These are phyloP conservation scores for Podaxis sp. DNA, from an alignment of 768 basidiomycete species.

Conservation along the genomic window DNA sequence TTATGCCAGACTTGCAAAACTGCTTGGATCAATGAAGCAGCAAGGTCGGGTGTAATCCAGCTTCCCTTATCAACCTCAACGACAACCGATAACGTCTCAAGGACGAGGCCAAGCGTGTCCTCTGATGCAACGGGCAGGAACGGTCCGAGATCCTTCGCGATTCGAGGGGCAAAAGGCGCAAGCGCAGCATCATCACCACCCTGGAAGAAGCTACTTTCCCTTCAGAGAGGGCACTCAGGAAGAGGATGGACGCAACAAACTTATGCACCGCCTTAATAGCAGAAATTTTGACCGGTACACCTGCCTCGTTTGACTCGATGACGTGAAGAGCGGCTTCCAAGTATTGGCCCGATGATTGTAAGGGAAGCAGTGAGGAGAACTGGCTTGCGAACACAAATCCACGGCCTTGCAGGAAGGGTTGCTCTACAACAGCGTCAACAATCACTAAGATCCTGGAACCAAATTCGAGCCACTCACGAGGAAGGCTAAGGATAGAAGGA, in stretches of 20 bases:
- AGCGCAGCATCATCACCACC: constrained; percentile 60
- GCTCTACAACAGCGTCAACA: constrained; percentile 44
- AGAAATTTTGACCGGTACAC: constrained; percentile 89
- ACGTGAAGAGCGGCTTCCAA: constrained; percentile 84
- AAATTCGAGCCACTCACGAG: constrained; percentile 43
- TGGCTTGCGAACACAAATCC: constrained; percentile 94
- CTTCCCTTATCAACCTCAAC: constrained; percentile 69
- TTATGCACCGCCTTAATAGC: constrained; percentile 93
- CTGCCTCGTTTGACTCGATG: constrained; percentile 67
- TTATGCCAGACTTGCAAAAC: constrained; percentile 82
- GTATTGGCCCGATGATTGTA: constrained; percentile 78
- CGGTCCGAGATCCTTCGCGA: constrained; percentile 80
- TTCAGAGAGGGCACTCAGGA: neutral
- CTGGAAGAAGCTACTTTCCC: constrained; percentile 58
- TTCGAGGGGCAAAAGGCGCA: constrained; percentile 63
- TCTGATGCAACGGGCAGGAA: constrained; percentile 79
- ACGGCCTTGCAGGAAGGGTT: constrained; percentile 92
- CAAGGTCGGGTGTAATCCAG: constrained; percentile 71
- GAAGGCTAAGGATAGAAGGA: constrained; percentile 67
- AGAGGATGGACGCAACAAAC: constrained; percentile 40
- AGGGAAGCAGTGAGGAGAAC: constrained; percentile 72
- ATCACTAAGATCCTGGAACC: neutral
- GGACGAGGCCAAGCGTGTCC: constrained; percentile 83
- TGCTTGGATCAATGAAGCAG: constrained; percentile 61
- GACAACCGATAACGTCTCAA: constrained; percentile 82